These are phyloP conservation scores for Aspergillus bertholletiae DNA, from an alignment of 495 filamentous ascomycete genomes.

Conservation along the genomic window DNA sequence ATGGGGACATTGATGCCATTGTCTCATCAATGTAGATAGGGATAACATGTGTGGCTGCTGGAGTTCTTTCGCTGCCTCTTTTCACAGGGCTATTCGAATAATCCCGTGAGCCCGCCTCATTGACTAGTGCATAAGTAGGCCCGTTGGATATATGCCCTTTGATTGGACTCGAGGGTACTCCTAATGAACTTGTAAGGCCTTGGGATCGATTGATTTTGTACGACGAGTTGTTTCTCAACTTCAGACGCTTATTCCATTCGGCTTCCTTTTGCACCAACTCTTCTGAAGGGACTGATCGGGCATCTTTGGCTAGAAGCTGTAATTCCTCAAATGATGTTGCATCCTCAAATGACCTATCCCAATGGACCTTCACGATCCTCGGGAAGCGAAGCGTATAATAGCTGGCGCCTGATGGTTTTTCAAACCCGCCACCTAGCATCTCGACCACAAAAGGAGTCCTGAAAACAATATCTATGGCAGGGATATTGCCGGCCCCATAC, in stretches of 20 bases:
- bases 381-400: conserved; percentile 64
- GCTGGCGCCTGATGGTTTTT: conserved; percentile 52
- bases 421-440: conserved; percentile 60
- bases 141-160: neutral
- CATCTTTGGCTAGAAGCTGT: conserved; percentile 48
- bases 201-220: conserved; percentile 27
- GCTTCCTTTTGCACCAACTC: conserved; percentile 49
- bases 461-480: conserved; percentile 47
- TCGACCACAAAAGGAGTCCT: conserved; percentile 62
- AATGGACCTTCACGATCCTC: conserved; percentile 58
- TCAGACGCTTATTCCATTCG: conserved; percentile 53
- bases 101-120: neutral
- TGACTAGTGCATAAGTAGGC: neutral
- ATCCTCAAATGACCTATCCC: conserved; percentile 55
- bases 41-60: neutral
- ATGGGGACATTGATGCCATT: neutral
- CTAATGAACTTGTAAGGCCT: conserved; percentile 16
- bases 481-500: conserved; percentile 24
- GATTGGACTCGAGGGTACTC: neutral
- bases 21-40: conserved; percentile 24
- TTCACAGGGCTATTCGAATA: neutral
- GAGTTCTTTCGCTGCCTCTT: neutral
- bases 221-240: conserved; percentile 35
- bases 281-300: conserved; percentile 34
- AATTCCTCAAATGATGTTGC: conserved; percentile 53